Evolutionary conservation across 768 basidiomycete genomes (phyloP).

Genomic region (Tylopilus intermedius): DNA sequence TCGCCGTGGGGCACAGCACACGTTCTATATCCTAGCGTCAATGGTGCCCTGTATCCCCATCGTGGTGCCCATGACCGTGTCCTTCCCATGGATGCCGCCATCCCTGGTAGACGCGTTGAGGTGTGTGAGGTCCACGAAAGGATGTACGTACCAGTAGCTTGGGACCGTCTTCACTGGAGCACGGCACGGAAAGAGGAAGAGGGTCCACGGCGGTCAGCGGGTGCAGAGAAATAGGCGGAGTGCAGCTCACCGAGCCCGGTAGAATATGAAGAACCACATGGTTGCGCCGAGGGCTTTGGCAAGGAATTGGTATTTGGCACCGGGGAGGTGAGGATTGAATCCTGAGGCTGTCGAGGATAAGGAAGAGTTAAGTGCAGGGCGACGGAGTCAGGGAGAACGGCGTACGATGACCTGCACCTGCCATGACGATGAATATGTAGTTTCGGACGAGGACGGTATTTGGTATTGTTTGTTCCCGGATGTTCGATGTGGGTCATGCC

Average conservation of each 20-base stretch:
- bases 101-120: conserved; percentile 34
- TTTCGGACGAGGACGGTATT: conserved; percentile 21
- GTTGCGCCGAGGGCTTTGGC: conserved; percentile 83
- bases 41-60: conserved; percentile 37
- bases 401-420: conserved; percentile 30
- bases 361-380: not conserved
- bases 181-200: not conserved
- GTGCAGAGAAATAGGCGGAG: not conserved
- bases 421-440: conserved; percentile 20
- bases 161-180: conserved; percentile 64
- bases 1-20: not conserved
- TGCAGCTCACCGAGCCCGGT: conserved; percentile 77
- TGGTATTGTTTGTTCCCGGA: conserved; percentile 20
- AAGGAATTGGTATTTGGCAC: conserved; percentile 69
- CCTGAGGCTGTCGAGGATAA: conserved; percentile 49
- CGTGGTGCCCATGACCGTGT: conserved; percentile 44
- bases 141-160: conserved; percentile 54
- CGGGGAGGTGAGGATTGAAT: conserved; percentile 85
- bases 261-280: conserved; percentile 99
- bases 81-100: conserved; percentile 63
- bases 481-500: too few species aligned
- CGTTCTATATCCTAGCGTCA: conserved; percentile 24
- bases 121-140: not conserved
- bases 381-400: not conserved
- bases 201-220: not conserved